These are phyloP conservation scores for Phialophora tarda DNA, from an alignment of 2,329 filamentous ascomycete species.

Conservation along the genomic window DNA sequence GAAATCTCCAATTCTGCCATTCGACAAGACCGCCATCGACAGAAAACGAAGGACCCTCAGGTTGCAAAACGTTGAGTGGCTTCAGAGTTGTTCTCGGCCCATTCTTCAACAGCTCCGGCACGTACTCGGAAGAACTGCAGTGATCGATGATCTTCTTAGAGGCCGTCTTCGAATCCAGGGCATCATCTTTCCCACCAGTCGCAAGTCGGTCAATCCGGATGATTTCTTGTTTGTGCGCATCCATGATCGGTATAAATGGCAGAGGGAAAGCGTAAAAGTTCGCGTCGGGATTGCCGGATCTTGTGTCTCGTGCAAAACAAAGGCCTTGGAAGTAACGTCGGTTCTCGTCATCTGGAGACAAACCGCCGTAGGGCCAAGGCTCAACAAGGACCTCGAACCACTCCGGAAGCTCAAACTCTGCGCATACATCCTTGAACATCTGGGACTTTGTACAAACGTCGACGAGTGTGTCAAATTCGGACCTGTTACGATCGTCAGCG, in stretches of 20 bases:
- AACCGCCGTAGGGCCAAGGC: constrained; percentile 64
- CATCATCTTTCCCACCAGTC: constrained; percentile 57
- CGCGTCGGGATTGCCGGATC: constrained; percentile 58
- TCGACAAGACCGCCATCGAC: constrained; percentile 58
- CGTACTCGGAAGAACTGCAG: constrained; percentile 59
- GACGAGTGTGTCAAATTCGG: constrained; percentile 55
- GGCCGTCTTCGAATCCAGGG: constrained; percentile 49
- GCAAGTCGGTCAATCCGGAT: constrained; percentile 65
- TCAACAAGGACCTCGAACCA: constrained; percentile 58
- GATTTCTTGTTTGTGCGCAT: constrained; percentile 60
- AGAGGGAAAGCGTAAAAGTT: constrained; percentile 69
- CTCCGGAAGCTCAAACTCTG: constrained; percentile 59
- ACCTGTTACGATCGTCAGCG: constrained; percentile 14
- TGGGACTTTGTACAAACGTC: constrained; percentile 59
- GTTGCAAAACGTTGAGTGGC: constrained; percentile 74
- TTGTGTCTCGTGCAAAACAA: constrained; percentile 58
- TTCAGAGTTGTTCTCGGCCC: constrained; percentile 63
- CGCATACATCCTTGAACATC: constrained; percentile 58
- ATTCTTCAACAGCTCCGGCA: constrained; percentile 56
- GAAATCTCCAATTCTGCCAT: constrained; percentile 73
- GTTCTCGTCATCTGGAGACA: constrained; percentile 54
- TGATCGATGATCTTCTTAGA: constrained; percentile 58
- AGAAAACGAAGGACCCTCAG: constrained; percentile 70
- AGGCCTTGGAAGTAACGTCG: constrained; percentile 60
- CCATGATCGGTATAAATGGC: constrained; percentile 65